phyloP scores from a whole-genome alignment of 257 asterid genomes.

The Nyctanthes arbortristis region DNA sequence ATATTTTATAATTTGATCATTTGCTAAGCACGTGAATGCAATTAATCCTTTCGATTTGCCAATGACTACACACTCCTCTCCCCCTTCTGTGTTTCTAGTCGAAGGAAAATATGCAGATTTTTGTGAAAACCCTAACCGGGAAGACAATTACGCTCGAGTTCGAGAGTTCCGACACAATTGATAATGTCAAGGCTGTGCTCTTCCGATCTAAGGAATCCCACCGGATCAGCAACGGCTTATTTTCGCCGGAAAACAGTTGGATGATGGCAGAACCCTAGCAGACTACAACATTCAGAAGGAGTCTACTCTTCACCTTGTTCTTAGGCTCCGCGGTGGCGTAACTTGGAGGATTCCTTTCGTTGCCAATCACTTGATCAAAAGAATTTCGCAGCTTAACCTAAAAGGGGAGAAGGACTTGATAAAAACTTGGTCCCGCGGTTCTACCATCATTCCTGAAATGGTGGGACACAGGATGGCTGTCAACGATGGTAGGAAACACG shows the following conservation, averaged over 20 bases:
- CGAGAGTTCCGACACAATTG: background rate
- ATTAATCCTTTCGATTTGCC: no score
- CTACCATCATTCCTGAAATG: conserved; percentile 58
- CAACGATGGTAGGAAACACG: conserved; percentile 52
- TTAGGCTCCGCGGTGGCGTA: conserved; percentile 20
- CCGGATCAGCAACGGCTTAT: conserved; percentile 2
- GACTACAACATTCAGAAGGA: conserved; percentile 1
- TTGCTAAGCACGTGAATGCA: no score
- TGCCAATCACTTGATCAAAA: conserved; percentile 53
- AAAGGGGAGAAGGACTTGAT: conserved; percentile 36
- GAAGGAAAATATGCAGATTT: background rate
- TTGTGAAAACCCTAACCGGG: background rate
- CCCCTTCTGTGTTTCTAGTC: background rate
- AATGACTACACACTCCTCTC: no score
- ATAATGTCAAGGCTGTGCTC: background rate
- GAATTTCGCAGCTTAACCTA: conserved; percentile 30
- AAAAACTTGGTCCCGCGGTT: conserved; percentile 61
- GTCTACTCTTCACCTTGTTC: background rate
- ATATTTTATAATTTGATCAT: no score
- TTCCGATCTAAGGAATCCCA: background rate
- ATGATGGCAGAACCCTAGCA: background rate
- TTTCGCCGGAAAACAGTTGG: conserved; percentile 4
- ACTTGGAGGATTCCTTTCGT: conserved; percentile 60
- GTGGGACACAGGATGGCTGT: conserved; percentile 60
- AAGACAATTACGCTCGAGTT: conserved; percentile 2